These are phyloP conservation scores for Lagerstroemia speciosa DNA, from an alignment of 345 rosid genomes.

Conservation along the genomic window DNA sequence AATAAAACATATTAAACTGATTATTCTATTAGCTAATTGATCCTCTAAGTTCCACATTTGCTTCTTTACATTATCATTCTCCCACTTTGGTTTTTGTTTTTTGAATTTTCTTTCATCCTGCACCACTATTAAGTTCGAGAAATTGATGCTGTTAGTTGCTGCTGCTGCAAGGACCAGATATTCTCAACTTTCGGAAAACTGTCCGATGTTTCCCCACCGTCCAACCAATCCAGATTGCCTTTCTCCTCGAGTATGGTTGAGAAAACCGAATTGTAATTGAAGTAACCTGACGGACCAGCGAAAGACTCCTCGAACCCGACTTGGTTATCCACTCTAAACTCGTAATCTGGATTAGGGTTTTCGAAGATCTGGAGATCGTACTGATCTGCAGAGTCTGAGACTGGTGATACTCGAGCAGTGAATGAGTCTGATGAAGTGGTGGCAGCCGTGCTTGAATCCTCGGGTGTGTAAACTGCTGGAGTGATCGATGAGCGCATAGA, in stretches of 20 bases:
- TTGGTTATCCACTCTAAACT: slow-evolving; percentile 26
- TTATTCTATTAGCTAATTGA: too few relatives aligned
- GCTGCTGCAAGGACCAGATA: slow-evolving; percentile 55
- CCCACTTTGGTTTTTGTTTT: slow-evolving; percentile 2
- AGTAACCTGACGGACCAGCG: slow-evolving; percentile 33
- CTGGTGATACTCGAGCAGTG: slow-evolving; percentile 45
- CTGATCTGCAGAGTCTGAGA: slow-evolving; percentile 52
- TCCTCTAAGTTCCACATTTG: background rate
- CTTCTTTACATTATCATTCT: background rate
- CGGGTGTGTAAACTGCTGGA: slow-evolving; percentile 33
- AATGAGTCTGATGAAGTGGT: slow-evolving; percentile 48
- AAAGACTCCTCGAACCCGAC: slow-evolving; percentile 35
- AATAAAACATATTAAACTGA: too few relatives aligned
- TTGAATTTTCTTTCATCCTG: too few relatives aligned
- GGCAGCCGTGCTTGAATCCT: slow-evolving; percentile 59
- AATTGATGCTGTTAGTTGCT: slow-evolving; percentile 45
- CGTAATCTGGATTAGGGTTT: slow-evolving; percentile 43
- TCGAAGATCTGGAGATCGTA: slow-evolving; percentile 30
- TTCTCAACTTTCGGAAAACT: slow-evolving; percentile 69
- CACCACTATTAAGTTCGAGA: too few relatives aligned
- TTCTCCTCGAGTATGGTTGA: slow-evolving; percentile 35
- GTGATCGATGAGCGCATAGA: background rate
- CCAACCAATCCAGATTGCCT: slow-evolving; percentile 33
- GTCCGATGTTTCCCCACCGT: slow-evolving; percentile 48
- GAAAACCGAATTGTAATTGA: slow-evolving; percentile 34